phyloP scores from a whole-genome alignment of 1,139 yeast genomes.

The Suhomyces coccinellae region DNA sequence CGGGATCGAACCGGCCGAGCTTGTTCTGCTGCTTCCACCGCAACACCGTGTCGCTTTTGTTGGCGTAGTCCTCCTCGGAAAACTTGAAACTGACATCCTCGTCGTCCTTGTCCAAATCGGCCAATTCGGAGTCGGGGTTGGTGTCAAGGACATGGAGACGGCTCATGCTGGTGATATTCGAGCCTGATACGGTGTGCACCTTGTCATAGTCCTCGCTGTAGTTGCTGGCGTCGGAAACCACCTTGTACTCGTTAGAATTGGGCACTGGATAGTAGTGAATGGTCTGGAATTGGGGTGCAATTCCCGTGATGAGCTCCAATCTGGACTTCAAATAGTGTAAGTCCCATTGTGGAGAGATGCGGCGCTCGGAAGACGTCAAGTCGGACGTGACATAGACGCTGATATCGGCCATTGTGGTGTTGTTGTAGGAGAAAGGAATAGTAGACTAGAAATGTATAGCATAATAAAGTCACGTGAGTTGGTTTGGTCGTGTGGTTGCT shows the following conservation, averaged over 20 bases:
- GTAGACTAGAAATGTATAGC: background rate
- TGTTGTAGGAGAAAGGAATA: no score
- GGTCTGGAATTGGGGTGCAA: slow-evolving; percentile 60
- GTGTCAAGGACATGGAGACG: slow-evolving; percentile 57
- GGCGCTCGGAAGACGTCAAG: slow-evolving; percentile 68
- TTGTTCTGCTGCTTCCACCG: slow-evolving; percentile 70
- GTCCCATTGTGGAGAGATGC: slow-evolving; percentile 66
- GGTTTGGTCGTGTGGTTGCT: background rate
- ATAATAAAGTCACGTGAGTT: background rate
- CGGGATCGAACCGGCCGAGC: slow-evolving; percentile 73
- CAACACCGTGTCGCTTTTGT: slow-evolving; percentile 61
- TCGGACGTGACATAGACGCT: slow-evolving; percentile 62
- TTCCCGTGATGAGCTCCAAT: slow-evolving; percentile 76
- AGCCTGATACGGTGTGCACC: slow-evolving; percentile 17
- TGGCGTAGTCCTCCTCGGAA: slow-evolving; percentile 67
- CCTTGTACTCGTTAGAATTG: slow-evolving; percentile 35
- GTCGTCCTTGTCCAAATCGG: slow-evolving; percentile 37
- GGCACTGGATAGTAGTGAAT: slow-evolving; percentile 50
- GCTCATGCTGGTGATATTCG: slow-evolving; percentile 35
- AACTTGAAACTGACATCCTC: slow-evolving; percentile 51
- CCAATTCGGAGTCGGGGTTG: slow-evolving; percentile 51
- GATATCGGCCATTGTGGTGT: slow-evolving; percentile 43
- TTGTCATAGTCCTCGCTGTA: slow-evolving; percentile 21
- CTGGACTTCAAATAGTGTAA: slow-evolving; percentile 54
- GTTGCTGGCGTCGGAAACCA: slow-evolving; percentile 22